Evolutionary conservation across 163 green algal genomes (phyloP).

Genomic region (Scenedesmus sp.): DNA sequence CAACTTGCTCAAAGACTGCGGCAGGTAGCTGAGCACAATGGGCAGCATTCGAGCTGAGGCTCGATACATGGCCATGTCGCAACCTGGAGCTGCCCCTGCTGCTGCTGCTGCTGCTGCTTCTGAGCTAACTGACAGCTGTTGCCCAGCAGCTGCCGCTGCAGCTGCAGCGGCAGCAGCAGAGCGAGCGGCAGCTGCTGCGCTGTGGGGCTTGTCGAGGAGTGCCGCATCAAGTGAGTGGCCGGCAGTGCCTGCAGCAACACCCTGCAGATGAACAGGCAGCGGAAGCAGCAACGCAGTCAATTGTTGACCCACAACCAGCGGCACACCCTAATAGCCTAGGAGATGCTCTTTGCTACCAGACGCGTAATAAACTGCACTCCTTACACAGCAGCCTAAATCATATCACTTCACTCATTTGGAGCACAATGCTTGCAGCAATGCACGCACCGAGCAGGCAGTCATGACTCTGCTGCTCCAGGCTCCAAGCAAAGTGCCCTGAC

Average conservation of each 20-base stretch:
- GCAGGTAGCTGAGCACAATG: constrained; percentile 1
- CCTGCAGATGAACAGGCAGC: not conserved
- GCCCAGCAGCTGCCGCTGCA: not conserved
- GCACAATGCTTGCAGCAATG: not conserved
- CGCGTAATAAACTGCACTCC: no score
- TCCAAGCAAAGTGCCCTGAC: not conserved
- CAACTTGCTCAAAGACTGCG: not conserved
- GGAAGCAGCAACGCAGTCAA: no score
- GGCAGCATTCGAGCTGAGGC: not conserved
- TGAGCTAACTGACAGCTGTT: not conserved
- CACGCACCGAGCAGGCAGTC: not conserved
- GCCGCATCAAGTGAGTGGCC: not conserved
- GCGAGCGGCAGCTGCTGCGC: not conserved
- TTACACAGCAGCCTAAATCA: no score
- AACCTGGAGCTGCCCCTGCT: not conserved
- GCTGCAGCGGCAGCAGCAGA: not conserved
- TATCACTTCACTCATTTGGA: no score
- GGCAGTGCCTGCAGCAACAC: not conserved
- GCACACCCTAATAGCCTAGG: no score
- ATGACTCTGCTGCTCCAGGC: constrained; percentile 8
- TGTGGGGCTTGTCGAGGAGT: not conserved
- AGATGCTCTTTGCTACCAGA: no score
- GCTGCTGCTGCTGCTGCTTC: not conserved
- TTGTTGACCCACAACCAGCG: no score
- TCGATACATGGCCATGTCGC: constrained; percentile 13